phyloP scores from a whole-genome alignment of 2,329 filamentous ascomycete genomes.

The Ophiobolus disseminans region DNA sequence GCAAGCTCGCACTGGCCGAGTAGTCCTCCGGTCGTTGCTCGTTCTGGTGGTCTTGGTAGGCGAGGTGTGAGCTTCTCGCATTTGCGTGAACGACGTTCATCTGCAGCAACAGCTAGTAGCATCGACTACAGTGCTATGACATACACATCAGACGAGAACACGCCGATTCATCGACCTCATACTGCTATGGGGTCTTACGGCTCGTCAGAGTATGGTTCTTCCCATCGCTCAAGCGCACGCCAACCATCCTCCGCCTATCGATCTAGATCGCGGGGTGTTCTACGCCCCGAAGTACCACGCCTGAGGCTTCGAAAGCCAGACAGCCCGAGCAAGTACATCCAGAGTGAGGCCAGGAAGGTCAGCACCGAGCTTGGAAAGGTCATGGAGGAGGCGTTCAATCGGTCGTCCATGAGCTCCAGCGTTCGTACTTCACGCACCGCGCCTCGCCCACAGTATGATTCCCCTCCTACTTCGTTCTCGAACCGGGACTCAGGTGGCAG shows the following conservation, averaged over 20 bases:
- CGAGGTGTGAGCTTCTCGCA: constrained; percentile 70
- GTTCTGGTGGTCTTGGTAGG: constrained; percentile 61
- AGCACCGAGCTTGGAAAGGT: constrained; percentile 86
- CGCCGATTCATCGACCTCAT: constrained; percentile 32
- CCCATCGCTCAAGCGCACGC: constrained; percentile 24
- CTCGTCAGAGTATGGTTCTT: constrained; percentile 24
- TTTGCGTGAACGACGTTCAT: constrained; percentile 52
- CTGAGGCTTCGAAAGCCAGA: constrained; percentile 48
- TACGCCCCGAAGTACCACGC: constrained; percentile 32
- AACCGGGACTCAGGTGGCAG: constrained; percentile 46
- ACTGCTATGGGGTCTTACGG: constrained; percentile 31
- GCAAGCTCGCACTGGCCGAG: constrained; percentile 57
- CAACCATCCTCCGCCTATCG: constrained; percentile 36
- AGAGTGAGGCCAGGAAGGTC: constrained; percentile 82
- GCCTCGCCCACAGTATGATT: constrained; percentile 52
- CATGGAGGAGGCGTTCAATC: constrained; percentile 91
- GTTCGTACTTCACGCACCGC: constrained; percentile 50
- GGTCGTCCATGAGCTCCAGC: constrained; percentile 64
- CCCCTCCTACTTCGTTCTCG: constrained; percentile 61
- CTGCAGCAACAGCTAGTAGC: constrained; percentile 51
- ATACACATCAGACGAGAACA: constrained; percentile 40
- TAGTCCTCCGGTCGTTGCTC: constrained; percentile 56
- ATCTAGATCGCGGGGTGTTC: constrained; percentile 34
- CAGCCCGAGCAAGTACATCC: constrained; percentile 63
- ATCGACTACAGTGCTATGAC: constrained; percentile 33